Percentiles rank a stretch among this genome's conserved stretches.
These are phyloP conservation scores for Hemileccinum impolitum DNA, from an alignment of 768 basidiomycete species.

Conservation along the genomic window DNA sequence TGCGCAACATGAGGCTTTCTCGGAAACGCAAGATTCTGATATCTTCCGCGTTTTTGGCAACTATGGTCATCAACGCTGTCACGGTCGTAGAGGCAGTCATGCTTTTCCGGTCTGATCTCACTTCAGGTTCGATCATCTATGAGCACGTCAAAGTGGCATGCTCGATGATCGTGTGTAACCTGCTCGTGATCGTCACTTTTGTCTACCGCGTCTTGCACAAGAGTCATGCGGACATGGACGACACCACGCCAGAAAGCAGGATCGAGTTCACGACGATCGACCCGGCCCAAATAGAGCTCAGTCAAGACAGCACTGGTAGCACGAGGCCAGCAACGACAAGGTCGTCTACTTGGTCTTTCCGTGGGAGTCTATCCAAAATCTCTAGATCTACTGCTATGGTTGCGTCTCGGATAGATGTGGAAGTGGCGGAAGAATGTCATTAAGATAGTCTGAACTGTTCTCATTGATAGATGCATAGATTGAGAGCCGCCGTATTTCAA, in stretches of 20 bases:
- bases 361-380: not conserved
- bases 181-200: conserved; percentile 22
- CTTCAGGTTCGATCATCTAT: conserved; percentile 14
- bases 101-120: not conserved
- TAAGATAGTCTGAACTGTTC: no score
- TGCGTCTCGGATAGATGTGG: not conserved
- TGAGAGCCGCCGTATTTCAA: no score
- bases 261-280: conserved; percentile 18
- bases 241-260: not conserved
- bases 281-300: not conserved
- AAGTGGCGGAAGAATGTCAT: not conserved
- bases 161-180: conserved; percentile 23
- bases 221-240: not conserved
- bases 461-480: no score
- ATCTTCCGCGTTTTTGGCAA: conserved; percentile 20
- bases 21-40: conserved; percentile 18
- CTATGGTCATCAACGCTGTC: conserved; percentile 17
- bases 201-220: conserved; percentile 13
- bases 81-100: conserved; percentile 15
- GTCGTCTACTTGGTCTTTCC: conserved; percentile 11
- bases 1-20: conserved; percentile 12
- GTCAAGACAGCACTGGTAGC: conserved; percentile 2
- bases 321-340: not conserved
- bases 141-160: conserved; percentile 22
- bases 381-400: not conserved